These are phyloP conservation scores for Iberis amara DNA, from an alignment of 441 rosid genomes.

Conservation along the genomic window DNA sequence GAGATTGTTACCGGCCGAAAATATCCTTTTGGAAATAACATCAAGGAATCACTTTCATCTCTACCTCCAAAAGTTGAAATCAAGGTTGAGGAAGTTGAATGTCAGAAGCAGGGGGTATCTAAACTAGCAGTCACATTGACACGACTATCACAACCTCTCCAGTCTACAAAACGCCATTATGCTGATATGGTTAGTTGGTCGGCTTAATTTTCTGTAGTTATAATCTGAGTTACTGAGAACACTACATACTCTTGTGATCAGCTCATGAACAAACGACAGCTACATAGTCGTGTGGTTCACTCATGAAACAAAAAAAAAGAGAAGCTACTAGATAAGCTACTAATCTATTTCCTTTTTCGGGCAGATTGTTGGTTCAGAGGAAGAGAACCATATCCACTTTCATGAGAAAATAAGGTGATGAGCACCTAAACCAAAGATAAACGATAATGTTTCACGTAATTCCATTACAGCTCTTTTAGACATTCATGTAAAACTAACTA, in stretches of 20 bases:
- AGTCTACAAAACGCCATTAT: constrained; percentile 64
- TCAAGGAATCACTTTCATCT: constrained; percentile 78
- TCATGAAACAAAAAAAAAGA: not conserved
- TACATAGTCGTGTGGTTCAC: constrained; percentile 4
- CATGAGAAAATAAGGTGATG: constrained; percentile 91
- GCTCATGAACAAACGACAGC: constrained; percentile 1
- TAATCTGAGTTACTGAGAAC: not conserved
- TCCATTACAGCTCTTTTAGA: constrained; percentile 15
- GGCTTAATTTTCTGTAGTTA: constrained; percentile 2
- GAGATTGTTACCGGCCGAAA: constrained; percentile 92
- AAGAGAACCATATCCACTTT: constrained; percentile 73
- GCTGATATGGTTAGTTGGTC: constrained; percentile 72
- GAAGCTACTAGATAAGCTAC: constrained; percentile 8
- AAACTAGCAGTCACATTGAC: constrained; percentile 62
- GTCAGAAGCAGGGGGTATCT: constrained; percentile 54
- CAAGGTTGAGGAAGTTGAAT: constrained; percentile 53
- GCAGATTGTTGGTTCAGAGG: constrained; percentile 90
- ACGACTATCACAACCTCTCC: constrained; percentile 58
- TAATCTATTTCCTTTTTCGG: constrained; percentile 24
- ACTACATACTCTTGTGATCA: constrained; percentile 6
- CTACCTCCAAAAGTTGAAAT: constrained; percentile 82
- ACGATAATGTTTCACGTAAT: constrained; percentile 22
- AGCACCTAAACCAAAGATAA: constrained; percentile 5
- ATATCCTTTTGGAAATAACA: constrained; percentile 93
- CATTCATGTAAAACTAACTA: constrained; percentile 16